phyloP scores from a whole-genome alignment of 1,284 basidiomycete genomes.

The Pulveroboletus sp. region DNA sequence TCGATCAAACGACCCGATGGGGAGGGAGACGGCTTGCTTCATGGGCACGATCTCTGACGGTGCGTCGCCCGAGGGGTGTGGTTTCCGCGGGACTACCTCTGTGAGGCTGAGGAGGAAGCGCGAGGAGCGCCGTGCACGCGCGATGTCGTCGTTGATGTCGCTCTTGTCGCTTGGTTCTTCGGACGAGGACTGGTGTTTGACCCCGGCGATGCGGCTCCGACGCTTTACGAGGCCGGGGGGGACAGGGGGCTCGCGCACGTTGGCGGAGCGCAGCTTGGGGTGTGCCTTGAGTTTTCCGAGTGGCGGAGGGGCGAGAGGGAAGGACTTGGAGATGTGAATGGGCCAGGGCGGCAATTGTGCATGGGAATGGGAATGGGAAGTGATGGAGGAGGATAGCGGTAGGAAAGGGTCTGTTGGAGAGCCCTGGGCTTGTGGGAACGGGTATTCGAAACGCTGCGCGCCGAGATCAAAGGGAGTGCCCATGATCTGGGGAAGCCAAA shows the following conservation, averaged over 20 bases:
- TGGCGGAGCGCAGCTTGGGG: constrained; percentile 32
- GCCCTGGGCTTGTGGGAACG: constrained; percentile 36
- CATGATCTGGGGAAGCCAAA: constrained; percentile 38
- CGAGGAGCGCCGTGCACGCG: constrained; percentile 7
- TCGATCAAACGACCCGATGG: constrained; percentile 12
- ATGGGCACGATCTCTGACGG: constrained; percentile 10
- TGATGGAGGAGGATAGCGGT: constrained; percentile 24
- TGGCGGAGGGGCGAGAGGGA: constrained; percentile 31
- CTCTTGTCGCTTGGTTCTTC: constrained; percentile 35
- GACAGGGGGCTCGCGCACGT: constrained; percentile 33
- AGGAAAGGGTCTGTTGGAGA: constrained; percentile 30
- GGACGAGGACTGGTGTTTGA: constrained; percentile 32
- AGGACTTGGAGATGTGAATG: constrained; percentile 33
- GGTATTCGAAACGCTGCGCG: constrained; percentile 35
- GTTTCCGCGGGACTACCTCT: not conserved
- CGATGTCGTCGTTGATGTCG: constrained; percentile 24
- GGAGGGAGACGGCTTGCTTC: constrained; percentile 18
- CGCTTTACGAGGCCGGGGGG: constrained; percentile 35
- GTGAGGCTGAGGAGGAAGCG: constrained; percentile 8
- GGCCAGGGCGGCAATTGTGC: constrained; percentile 31
- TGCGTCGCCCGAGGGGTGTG: not conserved
- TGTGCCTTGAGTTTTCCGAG: constrained; percentile 31
- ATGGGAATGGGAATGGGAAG: constrained; percentile 31
- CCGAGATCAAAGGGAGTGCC: constrained; percentile 38
- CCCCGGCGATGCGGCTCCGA: constrained; percentile 24